Conservation (phyloP, 164 flowering plant species). For the Tinospora cordifolia region DNA sequence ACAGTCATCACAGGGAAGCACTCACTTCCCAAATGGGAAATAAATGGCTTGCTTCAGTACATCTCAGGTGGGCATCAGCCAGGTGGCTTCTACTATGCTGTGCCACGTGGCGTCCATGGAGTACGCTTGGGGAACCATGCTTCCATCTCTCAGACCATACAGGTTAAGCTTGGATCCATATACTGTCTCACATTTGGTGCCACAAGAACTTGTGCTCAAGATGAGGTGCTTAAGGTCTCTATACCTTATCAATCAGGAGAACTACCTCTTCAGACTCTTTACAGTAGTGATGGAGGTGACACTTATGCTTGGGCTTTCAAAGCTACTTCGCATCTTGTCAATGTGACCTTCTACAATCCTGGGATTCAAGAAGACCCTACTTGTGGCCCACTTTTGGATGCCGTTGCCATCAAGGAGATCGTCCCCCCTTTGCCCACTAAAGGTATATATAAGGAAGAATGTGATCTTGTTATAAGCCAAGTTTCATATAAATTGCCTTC, state of each 20-base stretch:
- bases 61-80: conserved; percentile 83
- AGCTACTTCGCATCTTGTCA: conserved; percentile 12
- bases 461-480: no score
- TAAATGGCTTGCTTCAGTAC: conserved; percentile 78
- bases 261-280: conserved; percentile 68
- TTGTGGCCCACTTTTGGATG: conserved; percentile 19
- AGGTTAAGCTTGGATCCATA: conserved; percentile 45
- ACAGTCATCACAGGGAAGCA: conserved; percentile 51
- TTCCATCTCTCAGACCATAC: conserved; percentile 57
- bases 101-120: conserved; percentile 74
- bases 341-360: conserved; percentile 20
- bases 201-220: conserved; percentile 23
- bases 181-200: conserved; percentile 83
- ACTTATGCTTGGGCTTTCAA: conserved; percentile 23
- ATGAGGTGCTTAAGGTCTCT: conserved; percentile 63
- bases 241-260: conserved; percentile 56
- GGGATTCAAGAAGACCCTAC: conserved; percentile 19
- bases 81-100: conserved; percentile 76
- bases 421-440: conserved; percentile 8
- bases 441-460: conserved; percentile 2
- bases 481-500: no score
- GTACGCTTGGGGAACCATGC: conserved; percentile 95
- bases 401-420: conserved; percentile 22
- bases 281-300: conserved; percentile 21
- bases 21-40: conserved; percentile 15